phyloP scores from a whole-genome alignment of 768 basidiomycete genomes.

The Mycena kentingensis region DNA sequence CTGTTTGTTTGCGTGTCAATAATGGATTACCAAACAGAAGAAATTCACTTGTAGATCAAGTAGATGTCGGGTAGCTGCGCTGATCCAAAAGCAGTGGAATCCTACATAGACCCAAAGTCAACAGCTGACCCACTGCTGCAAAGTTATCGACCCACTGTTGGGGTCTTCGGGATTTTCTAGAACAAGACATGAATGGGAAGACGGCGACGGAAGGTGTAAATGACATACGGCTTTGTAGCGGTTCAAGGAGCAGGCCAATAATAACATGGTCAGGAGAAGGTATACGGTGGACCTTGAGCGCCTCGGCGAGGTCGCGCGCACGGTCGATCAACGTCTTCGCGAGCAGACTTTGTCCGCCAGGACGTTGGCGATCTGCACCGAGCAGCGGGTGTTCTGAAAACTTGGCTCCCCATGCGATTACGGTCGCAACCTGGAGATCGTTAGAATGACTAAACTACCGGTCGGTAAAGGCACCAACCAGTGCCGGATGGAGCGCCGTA shows the following conservation, averaged over 20 bases:
- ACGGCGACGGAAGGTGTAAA: conserved; percentile 6
- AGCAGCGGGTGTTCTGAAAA: conserved; percentile 91
- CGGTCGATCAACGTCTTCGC: conserved; percentile 78
- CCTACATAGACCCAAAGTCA: conserved; percentile 53
- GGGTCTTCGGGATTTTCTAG: conserved; percentile 74
- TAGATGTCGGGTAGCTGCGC: conserved; percentile 74
- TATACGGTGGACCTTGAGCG: conserved; percentile 81
- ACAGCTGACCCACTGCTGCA: conserved; percentile 7
- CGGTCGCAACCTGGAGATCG: conserved; percentile 66
- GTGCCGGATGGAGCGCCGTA: conserved; percentile 65
- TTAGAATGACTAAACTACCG: background rate
- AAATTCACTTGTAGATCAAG: conserved; percentile 66
- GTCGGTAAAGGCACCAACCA: background rate
- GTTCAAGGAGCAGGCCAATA: conserved; percentile 78
- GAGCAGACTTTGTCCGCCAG: conserved; percentile 71
- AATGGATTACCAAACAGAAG: conserved; percentile 3
- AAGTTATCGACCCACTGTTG: conserved; percentile 50
- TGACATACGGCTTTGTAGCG: conserved; percentile 83
- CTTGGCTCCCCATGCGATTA: conserved; percentile 90
- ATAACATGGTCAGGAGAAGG: conserved; percentile 81
- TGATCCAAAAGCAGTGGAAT: conserved; percentile 85
- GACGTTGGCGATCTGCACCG: conserved; percentile 72
- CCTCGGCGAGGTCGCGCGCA: conserved; percentile 84
- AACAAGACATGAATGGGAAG: conserved; percentile 13
- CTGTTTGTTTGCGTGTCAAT: conserved; percentile 39